Evolutionary conservation across 2,329 filamentous ascomycete genomes (phyloP), one percentile per base, ranked within the genome.

Genomic region (Cercospora zeina): DNA sequence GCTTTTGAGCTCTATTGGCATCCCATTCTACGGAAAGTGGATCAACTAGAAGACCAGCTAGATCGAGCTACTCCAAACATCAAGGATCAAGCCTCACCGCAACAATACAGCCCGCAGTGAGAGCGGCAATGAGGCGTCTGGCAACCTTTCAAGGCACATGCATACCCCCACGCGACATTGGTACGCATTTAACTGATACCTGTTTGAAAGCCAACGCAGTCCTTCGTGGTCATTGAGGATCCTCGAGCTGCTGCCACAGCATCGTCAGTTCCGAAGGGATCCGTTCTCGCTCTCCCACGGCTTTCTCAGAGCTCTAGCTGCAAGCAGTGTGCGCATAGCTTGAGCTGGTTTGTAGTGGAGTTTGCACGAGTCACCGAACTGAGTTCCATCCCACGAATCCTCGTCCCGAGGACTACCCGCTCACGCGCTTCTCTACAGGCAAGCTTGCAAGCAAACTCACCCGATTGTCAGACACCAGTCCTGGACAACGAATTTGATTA

Each of bases 1-100:
- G 63, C 82, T 97, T 58, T 80, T 92, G 61, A 83, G 85, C 70
- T 80, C 88, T 11, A 78, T 93, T 63, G 90, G 90, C 33, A 78
- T 95, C 65, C 92, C 93, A 0, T 96, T 96, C 76, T 85, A 90
- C 71, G 91, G 91, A 71, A 90, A 92, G 76, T 79, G 88, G 56
- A 75, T 83, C 58, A 77, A 85, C 64, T 85, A 79, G 30, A 19
- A 24, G 16, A 45, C 39, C 39, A 24, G 21, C 39, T 45, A 19
- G 19, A 45, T 24, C 39, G 13, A 24, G 39, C 39, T 45, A 16
- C 21, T 2, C 19, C 16, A 45, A 19, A 24, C 8, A 10, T 16
- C 39, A 45, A 45, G 39, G 10, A 11, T 21, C 19, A 1, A 14
- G 39, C 9, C 16, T 45, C 39, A 21, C 19, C 19, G 16, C 39